Conservation (phyloP, 179 eudicot species). For the Monotropa hypopitys region DNA sequence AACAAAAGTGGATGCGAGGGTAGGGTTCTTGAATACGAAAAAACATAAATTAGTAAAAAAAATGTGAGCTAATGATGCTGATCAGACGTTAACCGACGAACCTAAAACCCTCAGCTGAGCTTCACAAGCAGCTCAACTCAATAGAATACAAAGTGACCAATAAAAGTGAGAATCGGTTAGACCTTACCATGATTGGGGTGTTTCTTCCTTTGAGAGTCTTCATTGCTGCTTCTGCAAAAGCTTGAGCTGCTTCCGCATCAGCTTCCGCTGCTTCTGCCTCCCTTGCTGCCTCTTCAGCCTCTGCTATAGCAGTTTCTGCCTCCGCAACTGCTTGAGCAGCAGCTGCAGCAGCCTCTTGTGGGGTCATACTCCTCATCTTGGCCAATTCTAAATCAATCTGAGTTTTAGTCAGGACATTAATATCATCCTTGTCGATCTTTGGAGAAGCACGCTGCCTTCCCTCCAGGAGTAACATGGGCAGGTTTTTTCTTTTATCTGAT, state of each 20-base stretch:
- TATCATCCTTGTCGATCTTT: constrained; percentile 33
- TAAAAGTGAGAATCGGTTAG: background rate
- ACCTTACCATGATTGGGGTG: constrained; percentile 41
- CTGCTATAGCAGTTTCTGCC: constrained; percentile 78
- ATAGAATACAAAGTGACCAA: background rate
- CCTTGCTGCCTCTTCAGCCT: constrained; percentile 76
- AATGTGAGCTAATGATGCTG: background rate
- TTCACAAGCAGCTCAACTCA: background rate
- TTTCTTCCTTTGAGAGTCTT: constrained; percentile 61
- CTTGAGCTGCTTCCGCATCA: constrained; percentile 80
- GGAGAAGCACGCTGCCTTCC: constrained; percentile 37
- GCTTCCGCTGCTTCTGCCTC: constrained; percentile 91
- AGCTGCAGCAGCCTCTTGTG: constrained; percentile 67
- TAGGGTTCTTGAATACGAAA: background rate
- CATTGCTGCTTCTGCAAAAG: constrained; percentile 76
- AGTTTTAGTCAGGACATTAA: constrained; percentile 30
- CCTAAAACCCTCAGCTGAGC: background rate
- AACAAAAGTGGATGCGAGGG: background rate
- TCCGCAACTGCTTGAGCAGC: constrained; percentile 82
- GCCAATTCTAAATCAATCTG: constrained; percentile 68
- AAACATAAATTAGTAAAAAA: background rate
- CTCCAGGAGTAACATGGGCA: constrained; percentile 29
- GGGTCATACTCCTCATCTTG: constrained; percentile 67
- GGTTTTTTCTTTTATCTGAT: constrained; percentile 39
- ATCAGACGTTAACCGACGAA: background rate